Evolutionary conservation across 352 stramenopile genomes (phyloP).

Genomic region (Pythium brassicae): DNA sequence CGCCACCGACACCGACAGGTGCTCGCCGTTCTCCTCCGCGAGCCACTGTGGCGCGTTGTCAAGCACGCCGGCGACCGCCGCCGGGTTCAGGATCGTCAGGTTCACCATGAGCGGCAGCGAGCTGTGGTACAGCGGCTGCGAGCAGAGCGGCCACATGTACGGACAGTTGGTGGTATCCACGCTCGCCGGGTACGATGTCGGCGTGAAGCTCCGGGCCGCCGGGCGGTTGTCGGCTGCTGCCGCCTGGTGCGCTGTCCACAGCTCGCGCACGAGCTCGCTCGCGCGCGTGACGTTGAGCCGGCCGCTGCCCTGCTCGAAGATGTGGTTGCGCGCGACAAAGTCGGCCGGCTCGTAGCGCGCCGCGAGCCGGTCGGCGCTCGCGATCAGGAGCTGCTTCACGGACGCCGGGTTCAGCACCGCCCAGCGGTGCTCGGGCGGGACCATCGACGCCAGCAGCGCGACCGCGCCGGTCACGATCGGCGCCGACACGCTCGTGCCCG

Average conservation of each 20-base stretch:
- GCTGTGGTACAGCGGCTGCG: slow-evolving; percentile 69
- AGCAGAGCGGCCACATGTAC: slow-evolving; percentile 86
- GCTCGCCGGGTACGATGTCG: slow-evolving; percentile 53
- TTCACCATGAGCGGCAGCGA: slow-evolving; percentile 78
- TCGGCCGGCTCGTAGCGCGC: slow-evolving; percentile 26
- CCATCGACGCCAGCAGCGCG: slow-evolving; percentile 72
- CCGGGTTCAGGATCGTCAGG: slow-evolving; percentile 77
- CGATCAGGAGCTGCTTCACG: slow-evolving; percentile 65
- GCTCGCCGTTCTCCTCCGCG: slow-evolving; percentile 37
- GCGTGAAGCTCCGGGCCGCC: slow-evolving; percentile 7
- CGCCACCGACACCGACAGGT: slow-evolving; percentile 44
- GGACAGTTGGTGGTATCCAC: slow-evolving; percentile 77
- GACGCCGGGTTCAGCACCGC: slow-evolving; percentile 56
- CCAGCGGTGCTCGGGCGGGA: slow-evolving; percentile 46
- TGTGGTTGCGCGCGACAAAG: slow-evolving; percentile 58
- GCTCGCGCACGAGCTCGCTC: slow-evolving; percentile 33
- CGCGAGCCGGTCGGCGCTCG: slow-evolving; percentile 44
- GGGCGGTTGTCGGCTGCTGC: slow-evolving; percentile 3
- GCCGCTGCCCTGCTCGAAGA: slow-evolving; percentile 86
- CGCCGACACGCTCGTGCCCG: slow-evolving; percentile 80
- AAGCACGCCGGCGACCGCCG: slow-evolving; percentile 40
- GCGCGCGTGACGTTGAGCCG: slow-evolving; percentile 62
- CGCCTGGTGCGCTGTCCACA: slow-evolving; percentile 33
- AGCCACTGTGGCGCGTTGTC: slow-evolving; percentile 49
- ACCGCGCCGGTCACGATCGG: slow-evolving; percentile 78